Evolutionary conservation across 176 grass and related monocot species (phyloP).

Genomic region (Hordeum marinum): DNA sequence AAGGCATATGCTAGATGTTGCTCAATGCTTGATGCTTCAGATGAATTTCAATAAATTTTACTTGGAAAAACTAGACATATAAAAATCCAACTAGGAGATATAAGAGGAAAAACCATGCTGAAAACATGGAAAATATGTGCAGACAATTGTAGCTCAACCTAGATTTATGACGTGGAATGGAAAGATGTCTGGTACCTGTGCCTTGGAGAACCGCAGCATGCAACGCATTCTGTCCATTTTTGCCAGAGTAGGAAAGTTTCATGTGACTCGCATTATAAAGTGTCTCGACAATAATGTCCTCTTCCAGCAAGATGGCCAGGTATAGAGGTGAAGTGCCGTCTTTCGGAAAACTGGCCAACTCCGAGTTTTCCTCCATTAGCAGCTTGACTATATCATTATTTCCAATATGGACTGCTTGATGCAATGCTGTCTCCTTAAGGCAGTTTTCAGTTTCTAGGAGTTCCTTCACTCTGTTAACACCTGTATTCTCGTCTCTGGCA

Average conservation of each 20-base stretch:
- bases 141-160: not conserved
- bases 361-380: not conserved
- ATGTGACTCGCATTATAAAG: not conserved
- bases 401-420: not conserved
- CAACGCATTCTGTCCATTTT: not conserved
- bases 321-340: not conserved
- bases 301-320: not conserved
- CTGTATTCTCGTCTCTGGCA: not conserved
- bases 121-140: not conserved
- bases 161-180: not conserved
- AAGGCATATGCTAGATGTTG: not conserved
- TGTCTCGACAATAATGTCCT: not conserved
- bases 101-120: not conserved
- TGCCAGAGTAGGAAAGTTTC: not conserved
- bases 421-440: not conserved
- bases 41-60: not conserved
- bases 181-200: not conserved
- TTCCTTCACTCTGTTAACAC: not conserved
- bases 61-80: not conserved
- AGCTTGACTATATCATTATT: not conserved
- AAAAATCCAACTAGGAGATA: not conserved
- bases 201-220: not conserved
- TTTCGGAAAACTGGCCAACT: not conserved
- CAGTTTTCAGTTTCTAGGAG: not conserved
- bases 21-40: not conserved